Evolutionary conservation across 73 alveolate species (phyloP).

Genomic region (Paramecium bursaria): DNA sequence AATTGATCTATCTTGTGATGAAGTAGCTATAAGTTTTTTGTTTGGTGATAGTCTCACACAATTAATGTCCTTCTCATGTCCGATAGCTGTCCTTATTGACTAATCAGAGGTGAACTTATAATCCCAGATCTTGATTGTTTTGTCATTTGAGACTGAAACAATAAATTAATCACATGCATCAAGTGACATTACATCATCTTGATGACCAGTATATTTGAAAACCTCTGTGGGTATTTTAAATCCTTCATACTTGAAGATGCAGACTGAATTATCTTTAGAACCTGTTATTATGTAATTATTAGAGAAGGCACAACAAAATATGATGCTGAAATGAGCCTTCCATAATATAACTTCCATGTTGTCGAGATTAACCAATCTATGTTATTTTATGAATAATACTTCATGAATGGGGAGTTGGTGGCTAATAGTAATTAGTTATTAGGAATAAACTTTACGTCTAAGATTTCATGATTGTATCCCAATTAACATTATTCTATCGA

Average conservation of each 20-base stretch:
- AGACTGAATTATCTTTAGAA: constrained; percentile 47
- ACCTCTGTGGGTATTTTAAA: constrained; percentile 33
- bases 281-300: constrained; percentile 47
- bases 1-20: constrained; percentile 94
- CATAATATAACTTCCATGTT: constrained; percentile 21
- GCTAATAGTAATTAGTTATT: constrained; percentile 61
- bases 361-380: constrained; percentile 43
- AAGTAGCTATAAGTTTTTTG: constrained; percentile 91
- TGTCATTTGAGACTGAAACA: constrained; percentile 93
- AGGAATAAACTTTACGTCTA: constrained; percentile 57
- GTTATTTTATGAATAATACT: neutral
- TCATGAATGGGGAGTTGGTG: constrained; percentile 61
- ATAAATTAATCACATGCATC: constrained; percentile 79
- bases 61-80: constrained; percentile 94
- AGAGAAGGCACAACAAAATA: constrained; percentile 17
- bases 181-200: constrained; percentile 89
- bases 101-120: constrained; percentile 56
- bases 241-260: constrained; percentile 37
- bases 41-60: constrained; percentile 93
- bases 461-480: constrained; percentile 72
- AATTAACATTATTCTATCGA: constrained; percentile 48
- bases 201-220: constrained; percentile 82
- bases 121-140: constrained; percentile 91
- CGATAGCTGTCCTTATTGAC: constrained; percentile 84
- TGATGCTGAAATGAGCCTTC: constrained; percentile 26